Base-by-base conservation (phyloP, 495 filamentous ascomycete genomes). In the Talaromyces liani region DNA sequence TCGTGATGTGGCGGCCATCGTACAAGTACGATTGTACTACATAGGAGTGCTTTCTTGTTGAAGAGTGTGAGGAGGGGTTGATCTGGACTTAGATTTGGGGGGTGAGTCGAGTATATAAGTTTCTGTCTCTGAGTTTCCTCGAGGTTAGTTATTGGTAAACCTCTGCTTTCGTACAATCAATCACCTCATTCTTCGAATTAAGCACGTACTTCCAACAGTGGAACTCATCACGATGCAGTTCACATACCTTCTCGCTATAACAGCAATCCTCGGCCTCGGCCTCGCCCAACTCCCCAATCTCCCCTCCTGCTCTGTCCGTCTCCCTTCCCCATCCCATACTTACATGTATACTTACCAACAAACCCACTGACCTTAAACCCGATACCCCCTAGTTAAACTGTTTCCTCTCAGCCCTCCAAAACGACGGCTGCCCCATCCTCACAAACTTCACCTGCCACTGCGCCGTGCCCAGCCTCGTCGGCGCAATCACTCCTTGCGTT, bases 361-460 rank as follows among this genome's bases (percentile, higher is more conserved):
- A n/a, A n/a, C 22, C 16, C 14, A 29, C 53, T 55, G 53, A 22
- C 18, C n/a, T n/a, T n/a, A 0, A 4, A n/a, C 25, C 25, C 8
- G n/a, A n/a, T n/a, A n/a, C n/a, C n/a, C 3, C 29, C 0, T 56
- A 82, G 79, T 62, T 81, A 20, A 65, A 66, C 65, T 83, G 80
- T 70, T 79, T 82, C 64, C 29, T 81, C 62, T 58, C 47, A 22
- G 72, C 74, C 47, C 69, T 83, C 55, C 62, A 64, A 41, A 65
- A 47, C 41, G 79, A 82, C 66, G 79, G 79, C 61, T 83, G 80
- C 71, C 65, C 70, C 16, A 18, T 36, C 24, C 64, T 82, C 49
- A 75, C 70, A 51, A 79, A 83, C 70, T 83, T 83, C 64, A 73
- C 73, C 61, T 83, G 80, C 69, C 80, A 83, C 70, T 83, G 80